phyloP scores from a whole-genome alignment of 1,139 yeast genomes.

The Geotrichum klebahnii region DNA sequence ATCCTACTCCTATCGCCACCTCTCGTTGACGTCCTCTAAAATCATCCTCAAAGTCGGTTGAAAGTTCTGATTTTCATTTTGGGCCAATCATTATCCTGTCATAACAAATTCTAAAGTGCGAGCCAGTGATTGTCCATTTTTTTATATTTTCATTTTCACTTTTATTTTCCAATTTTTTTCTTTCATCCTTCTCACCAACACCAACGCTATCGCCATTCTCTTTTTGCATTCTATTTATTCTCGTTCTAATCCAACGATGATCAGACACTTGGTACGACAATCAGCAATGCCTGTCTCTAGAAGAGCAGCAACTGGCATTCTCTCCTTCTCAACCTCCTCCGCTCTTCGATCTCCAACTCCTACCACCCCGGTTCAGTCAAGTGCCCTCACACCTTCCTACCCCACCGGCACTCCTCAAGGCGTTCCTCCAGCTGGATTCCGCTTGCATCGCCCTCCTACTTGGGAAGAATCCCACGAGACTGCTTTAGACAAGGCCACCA shows the following conservation, averaged over 20 bases:
- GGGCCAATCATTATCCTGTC: conserved; percentile 1
- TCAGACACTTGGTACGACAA: conserved; percentile 5
- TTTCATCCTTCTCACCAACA: neutral
- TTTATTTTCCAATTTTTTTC: too few species aligned
- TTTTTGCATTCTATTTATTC: conserved; percentile 10
- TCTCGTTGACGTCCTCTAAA: neutral
- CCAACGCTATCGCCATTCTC: neutral
- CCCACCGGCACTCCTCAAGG: conserved; percentile 33
- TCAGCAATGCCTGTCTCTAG: conserved; percentile 2
- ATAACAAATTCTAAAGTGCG: neutral
- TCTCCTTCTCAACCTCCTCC: conserved; percentile 16
- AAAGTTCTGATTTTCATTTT: neutral
- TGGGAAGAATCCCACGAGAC: conserved; percentile 82
- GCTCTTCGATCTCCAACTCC: conserved; percentile 14
- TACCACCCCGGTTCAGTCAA: conserved; percentile 14
- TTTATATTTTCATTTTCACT: too few species aligned
- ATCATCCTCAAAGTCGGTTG: neutral
- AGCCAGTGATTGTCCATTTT: too few species aligned
- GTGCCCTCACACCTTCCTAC: conserved; percentile 1
- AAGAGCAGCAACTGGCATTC: too few species aligned
- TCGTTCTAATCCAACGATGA: neutral
- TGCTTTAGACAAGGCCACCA: conserved; percentile 79
- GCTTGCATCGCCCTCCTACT: conserved; percentile 67
- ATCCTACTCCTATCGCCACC: neutral
- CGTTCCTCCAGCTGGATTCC: conserved; percentile 61